These are phyloP conservation scores for Trichoderma brevicompactum DNA, from an alignment of 2,329 filamentous ascomycete species.

Conservation along the genomic window DNA sequence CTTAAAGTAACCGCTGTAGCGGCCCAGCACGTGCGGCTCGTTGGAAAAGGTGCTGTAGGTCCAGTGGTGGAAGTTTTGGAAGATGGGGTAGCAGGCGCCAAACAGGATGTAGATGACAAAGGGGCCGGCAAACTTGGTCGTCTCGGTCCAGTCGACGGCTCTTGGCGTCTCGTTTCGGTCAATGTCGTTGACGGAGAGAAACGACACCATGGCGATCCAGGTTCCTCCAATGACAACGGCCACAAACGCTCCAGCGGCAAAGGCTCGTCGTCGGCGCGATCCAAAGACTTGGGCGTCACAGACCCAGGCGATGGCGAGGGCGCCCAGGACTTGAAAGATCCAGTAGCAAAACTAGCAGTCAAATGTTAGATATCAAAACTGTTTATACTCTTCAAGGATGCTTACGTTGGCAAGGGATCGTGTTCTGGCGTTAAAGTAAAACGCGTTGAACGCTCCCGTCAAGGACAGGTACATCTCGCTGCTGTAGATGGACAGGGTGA, in stretches of 20 bases:
- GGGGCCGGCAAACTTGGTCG: conserved; percentile 22
- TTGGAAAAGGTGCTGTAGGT: conserved; percentile 29
- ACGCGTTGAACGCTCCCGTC: conserved; percentile 26
- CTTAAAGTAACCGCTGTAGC: conserved; percentile 30
- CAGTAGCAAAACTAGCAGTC: conserved; percentile 23
- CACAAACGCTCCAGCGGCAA: conserved; percentile 12
- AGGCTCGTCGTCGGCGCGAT: conserved; percentile 24
- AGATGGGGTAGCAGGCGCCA: conserved; percentile 27
- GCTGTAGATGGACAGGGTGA: conserved; percentile 28
- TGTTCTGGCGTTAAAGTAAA: conserved; percentile 26
- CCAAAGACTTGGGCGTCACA: conserved; percentile 21
- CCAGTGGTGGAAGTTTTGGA: conserved; percentile 30
- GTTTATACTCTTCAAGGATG: neutral
- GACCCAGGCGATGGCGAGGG: conserved; percentile 25
- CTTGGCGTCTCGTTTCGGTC: conserved; percentile 16
- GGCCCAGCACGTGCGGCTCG: conserved; percentile 27
- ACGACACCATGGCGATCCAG: conserved; percentile 29
- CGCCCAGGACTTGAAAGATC: conserved; percentile 27
- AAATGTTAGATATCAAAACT: neutral
- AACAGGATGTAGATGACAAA: conserved; percentile 30
- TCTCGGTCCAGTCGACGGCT: conserved; percentile 28
- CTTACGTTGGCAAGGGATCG: conserved; percentile 27
- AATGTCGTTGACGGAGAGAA: conserved; percentile 26
- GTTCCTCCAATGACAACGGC: conserved; percentile 27
- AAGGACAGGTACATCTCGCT: conserved; percentile 28